Conservation (phyloP, 2,329 filamentous ascomycete genomes). For the Fusarium palustre region DNA sequence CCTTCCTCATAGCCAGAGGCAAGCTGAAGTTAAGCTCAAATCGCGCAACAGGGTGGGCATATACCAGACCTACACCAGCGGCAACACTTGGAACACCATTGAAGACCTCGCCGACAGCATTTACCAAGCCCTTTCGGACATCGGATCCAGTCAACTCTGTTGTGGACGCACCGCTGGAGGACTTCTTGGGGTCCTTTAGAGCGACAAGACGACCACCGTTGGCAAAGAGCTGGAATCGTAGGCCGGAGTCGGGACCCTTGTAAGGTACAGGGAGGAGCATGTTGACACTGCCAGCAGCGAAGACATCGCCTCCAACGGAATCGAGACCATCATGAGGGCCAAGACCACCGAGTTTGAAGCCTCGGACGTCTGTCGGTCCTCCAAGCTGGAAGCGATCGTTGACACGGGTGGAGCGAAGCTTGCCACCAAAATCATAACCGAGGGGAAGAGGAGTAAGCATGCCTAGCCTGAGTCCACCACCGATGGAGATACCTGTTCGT, state of each 20-base stretch:
- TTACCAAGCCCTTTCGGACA: constrained; percentile 65
- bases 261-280: constrained; percentile 87
- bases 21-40: constrained; percentile 97
- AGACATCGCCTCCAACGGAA: constrained; percentile 90
- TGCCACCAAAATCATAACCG: constrained; percentile 63
- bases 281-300: constrained; percentile 88
- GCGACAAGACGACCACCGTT: constrained; percentile 90
- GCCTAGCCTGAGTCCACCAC: constrained; percentile 83
- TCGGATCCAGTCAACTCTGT: constrained; percentile 55
- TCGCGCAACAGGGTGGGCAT: constrained; percentile 90
- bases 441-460: constrained; percentile 84
- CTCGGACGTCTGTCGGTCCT: constrained; percentile 92
- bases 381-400: constrained; percentile 97
- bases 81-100: constrained; percentile 85
- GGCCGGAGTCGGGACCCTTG: constrained; percentile 82
- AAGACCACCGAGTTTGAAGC: constrained; percentile 89
- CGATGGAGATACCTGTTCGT: constrained; percentile 83
- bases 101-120: constrained; percentile 76
- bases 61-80: constrained; percentile 90
- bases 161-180: constrained; percentile 51
- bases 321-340: constrained; percentile 89
- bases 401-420: constrained; percentile 77
- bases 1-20: constrained; percentile 82
- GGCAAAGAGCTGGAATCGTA: constrained; percentile 89
- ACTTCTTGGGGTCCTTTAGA: constrained; percentile 70